Evolutionary conservation across 2,329 filamentous ascomycete genomes (phyloP).

Genomic region (Zymoseptoria crescenta): DNA sequence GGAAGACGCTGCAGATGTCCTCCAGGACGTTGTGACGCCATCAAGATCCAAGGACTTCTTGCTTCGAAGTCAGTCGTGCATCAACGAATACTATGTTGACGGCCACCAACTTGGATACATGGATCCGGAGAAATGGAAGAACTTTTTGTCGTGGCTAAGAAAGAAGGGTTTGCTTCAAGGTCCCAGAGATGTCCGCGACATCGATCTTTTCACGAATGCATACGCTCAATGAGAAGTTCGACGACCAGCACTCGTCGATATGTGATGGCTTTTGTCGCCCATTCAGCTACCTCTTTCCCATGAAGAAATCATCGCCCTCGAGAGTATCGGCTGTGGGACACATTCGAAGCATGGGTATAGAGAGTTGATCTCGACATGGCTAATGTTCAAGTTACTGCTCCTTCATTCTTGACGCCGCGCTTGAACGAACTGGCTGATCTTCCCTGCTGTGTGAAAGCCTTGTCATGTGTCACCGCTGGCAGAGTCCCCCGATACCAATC

Average conservation of each 20-base stretch:
- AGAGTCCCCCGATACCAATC: no score
- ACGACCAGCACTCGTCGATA: background rate
- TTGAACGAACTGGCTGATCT: background rate
- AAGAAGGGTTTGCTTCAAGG: constrained; percentile 5
- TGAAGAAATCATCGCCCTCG: background rate
- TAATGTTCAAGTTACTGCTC: background rate
- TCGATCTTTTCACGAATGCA: constrained; percentile 12
- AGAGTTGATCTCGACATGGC: background rate
- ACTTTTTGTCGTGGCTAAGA: constrained; percentile 11
- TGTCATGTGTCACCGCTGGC: background rate
- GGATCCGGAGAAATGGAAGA: constrained; percentile 10
- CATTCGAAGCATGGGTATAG: background rate
- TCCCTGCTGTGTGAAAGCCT: background rate
- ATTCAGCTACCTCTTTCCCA: background rate
- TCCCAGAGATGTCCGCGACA: constrained; percentile 3
- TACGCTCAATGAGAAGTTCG: background rate
- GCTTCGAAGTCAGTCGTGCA: constrained; percentile 20
- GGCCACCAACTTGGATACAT: constrained; percentile 11
- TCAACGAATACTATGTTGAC: constrained; percentile 26
- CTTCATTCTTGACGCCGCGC: background rate
- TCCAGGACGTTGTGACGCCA: constrained; percentile 15
- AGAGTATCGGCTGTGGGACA: background rate
- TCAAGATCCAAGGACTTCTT: constrained; percentile 21
- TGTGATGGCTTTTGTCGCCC: background rate
- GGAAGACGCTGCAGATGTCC: constrained; percentile 11